Conservation (phyloP, 2,329 filamentous ascomycete genomes). For the Fusarium scirpi region DNA sequence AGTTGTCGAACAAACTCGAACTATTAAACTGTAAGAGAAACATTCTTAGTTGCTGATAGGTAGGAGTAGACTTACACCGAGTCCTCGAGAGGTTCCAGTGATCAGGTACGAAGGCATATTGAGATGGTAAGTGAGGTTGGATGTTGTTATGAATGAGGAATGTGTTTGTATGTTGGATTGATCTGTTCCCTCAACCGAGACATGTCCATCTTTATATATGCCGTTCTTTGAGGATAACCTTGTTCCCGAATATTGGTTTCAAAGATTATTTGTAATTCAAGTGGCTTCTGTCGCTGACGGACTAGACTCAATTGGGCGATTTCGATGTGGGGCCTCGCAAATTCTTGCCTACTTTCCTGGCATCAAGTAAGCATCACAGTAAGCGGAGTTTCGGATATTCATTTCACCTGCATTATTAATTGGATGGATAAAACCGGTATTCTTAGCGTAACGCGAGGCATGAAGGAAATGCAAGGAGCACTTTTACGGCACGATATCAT, state of each 20-base stretch:
- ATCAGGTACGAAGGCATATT: constrained; percentile 34
- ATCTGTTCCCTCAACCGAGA: accelerated
- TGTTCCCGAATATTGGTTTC: neutral
- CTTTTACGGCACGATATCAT: neutral
- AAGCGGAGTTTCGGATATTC: neutral
- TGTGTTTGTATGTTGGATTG: accelerated
- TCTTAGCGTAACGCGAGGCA: neutral
- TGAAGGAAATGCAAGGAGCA: neutral
- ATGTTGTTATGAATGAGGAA: neutral
- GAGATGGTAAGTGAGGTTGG: neutral
- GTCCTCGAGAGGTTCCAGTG: constrained; percentile 40
- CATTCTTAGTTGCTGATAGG: accelerated
- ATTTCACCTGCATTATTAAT: neutral
- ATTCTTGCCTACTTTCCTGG: constrained; percentile 4
- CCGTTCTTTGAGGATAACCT: neutral
- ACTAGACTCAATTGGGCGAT: neutral
- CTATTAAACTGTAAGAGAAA: neutral
- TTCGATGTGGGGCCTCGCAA: constrained; percentile 12
- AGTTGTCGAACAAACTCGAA: constrained; percentile 56
- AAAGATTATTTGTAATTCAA: constrained; percentile 13
- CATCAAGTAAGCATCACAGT: neutral
- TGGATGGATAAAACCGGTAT: neutral
- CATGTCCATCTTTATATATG: neutral
- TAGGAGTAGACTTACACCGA: constrained; percentile 8
- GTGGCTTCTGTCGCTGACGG: neutral